Percentiles rank a stretch among this genome's conserved stretches.
phyloP scores from a whole-genome alignment of 1,139 yeast genomes.

The Magnusiomyces tetraspermus region DNA sequence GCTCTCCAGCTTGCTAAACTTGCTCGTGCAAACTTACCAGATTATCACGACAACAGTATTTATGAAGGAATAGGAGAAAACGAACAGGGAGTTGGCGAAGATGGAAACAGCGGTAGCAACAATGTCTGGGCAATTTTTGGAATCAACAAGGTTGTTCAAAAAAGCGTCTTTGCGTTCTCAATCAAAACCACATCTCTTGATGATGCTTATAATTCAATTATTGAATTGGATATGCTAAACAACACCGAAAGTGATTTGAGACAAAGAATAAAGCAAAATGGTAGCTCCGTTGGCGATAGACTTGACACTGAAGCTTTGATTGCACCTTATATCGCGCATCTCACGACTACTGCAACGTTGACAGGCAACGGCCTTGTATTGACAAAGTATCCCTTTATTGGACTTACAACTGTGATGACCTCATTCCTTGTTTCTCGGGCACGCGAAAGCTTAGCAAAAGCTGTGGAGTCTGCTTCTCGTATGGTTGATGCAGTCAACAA shows the following conservation, averaged over 20 bases:
- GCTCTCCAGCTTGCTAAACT: slow-evolving; percentile 16
- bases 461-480: not conserved
- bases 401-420: slow-evolving; percentile 23
- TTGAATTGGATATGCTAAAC: slow-evolving; percentile 18
- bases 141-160: slow-evolving; percentile 11
- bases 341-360: slow-evolving; percentile 21
- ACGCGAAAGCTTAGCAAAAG: not conserved
- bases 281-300: slow-evolving; percentile 7
- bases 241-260: slow-evolving; percentile 8
- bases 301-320: slow-evolving; percentile 5
- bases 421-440: slow-evolving; percentile 17
- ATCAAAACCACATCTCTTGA: slow-evolving; percentile 21
- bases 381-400: slow-evolving; percentile 28
- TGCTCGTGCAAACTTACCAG: slow-evolving; percentile 12
- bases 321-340: slow-evolving; percentile 14
- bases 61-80: not conserved
- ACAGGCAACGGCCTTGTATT: slow-evolving; percentile 21
- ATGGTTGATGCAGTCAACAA: not conserved
- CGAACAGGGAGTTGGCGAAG: not conserved
- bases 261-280: slow-evolving; percentile 4
- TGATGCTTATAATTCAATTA: slow-evolving; percentile 29
- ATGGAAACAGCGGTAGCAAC: not conserved
- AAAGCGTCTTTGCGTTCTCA: slow-evolving; percentile 21
- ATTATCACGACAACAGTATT: not conserved
- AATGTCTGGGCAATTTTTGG: too few relatives aligned